A percentile compares a stretch with the other conserved stretches of the same genome.
These are phyloP conservation scores for Suillus tomentosus DNA, from an alignment of 768 basidiomycete species.

Conservation along the genomic window DNA sequence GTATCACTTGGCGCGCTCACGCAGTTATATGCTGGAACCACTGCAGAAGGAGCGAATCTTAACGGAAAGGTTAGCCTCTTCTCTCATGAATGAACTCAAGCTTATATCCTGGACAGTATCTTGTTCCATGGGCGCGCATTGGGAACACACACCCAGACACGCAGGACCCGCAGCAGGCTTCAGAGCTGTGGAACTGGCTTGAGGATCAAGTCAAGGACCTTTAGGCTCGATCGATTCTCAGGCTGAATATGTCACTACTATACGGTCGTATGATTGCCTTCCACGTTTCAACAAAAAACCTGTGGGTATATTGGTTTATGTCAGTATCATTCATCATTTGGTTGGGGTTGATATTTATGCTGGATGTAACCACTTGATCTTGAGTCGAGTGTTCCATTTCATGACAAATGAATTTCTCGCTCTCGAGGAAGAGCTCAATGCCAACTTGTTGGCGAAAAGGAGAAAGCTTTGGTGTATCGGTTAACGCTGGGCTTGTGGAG, in stretches of 20 bases:
- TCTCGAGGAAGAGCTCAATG: too few species aligned
- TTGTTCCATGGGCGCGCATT: conserved; percentile 49
- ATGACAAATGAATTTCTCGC: too few species aligned
- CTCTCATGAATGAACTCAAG: background rate
- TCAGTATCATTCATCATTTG: background rate
- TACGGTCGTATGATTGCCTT: background rate
- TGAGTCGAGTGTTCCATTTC: background rate
- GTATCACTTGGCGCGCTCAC: conserved; percentile 48
- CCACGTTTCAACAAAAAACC: too few species aligned
- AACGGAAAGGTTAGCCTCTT: conserved; percentile 44
- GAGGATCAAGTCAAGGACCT: conserved; percentile 44
- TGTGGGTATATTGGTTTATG: too few species aligned
- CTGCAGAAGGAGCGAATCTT: conserved; percentile 38
- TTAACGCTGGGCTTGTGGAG: too few species aligned
- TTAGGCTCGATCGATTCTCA: conserved; percentile 4
- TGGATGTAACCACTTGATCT: background rate
- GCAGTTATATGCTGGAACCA: conserved; percentile 52
- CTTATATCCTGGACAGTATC: conserved; percentile 34
- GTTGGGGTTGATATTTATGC: background rate
- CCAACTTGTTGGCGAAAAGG: too few species aligned
- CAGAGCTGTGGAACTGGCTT: conserved; percentile 47
- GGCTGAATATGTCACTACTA: background rate
- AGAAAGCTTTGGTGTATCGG: too few species aligned
- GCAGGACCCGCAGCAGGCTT: conserved; percentile 36
- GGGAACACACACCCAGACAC: conserved; percentile 34